Evolutionary conservation across 192 early-diverging fungal species (phyloP).

Genomic region (Rhizophagus prolifer): DNA sequence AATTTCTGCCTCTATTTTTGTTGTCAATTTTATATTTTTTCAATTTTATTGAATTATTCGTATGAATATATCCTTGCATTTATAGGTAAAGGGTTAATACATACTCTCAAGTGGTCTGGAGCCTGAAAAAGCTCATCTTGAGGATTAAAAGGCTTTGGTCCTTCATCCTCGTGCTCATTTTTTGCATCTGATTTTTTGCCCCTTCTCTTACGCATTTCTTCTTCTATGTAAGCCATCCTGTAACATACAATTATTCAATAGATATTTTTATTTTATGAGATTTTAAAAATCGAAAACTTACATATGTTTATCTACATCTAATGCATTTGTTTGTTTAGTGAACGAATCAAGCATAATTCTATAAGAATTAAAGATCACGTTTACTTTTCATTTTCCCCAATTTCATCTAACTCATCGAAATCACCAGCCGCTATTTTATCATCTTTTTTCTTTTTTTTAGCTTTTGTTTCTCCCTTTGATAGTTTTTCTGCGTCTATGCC

Average conservation of each 20-base stretch:
- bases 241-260: not conserved
- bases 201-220: slow-evolving; percentile 63
- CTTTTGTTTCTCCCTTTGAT: slow-evolving; percentile 50
- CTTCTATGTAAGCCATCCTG: slow-evolving; percentile 83
- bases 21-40: too few species aligned
- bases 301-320: slow-evolving; percentile 84
- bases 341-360: slow-evolving; percentile 62
- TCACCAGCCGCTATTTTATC: slow-evolving; percentile 57
- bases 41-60: too few species aligned
- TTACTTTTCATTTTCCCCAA: slow-evolving; percentile 35
- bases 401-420: slow-evolving; percentile 51
- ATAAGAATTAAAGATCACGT: slow-evolving; percentile 27
- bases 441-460: slow-evolving; percentile 53
- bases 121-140: slow-evolving; percentile 68
- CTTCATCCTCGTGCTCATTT: slow-evolving; percentile 36
- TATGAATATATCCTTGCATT: too few species aligned
- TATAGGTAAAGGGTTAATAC: not conserved
- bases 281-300: slow-evolving; percentile 27
- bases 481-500: slow-evolving; percentile 61
- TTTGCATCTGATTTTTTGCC: slow-evolving; percentile 35
- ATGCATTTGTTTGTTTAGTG: slow-evolving; percentile 69
- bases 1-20: too few species aligned
- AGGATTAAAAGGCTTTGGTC: slow-evolving; percentile 36
- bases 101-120: slow-evolving; percentile 61
- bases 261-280: not conserved